phyloP scores from a whole-genome alignment of 2,329 filamentous ascomycete genomes.

The Colletotrichum noveboracense region DNA sequence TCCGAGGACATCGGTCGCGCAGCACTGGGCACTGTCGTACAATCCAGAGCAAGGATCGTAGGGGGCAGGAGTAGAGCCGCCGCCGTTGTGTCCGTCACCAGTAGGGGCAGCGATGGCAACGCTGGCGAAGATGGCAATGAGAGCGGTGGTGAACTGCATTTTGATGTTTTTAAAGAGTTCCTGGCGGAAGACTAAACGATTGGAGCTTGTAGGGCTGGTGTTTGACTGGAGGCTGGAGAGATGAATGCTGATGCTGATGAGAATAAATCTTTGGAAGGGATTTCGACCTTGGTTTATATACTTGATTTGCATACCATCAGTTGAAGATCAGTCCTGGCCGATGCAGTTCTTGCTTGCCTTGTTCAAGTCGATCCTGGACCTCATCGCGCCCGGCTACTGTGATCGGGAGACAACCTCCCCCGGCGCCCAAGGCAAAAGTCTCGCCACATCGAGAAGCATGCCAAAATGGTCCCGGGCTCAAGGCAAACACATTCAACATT shows the following conservation, averaged over 20 bases:
- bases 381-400: background rate
- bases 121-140: background rate
- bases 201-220: background rate
- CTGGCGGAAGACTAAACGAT: background rate
- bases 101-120: background rate
- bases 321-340: background rate
- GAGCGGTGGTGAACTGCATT: constrained; percentile 1
- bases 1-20: constrained; percentile 65
- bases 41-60: constrained; percentile 47
- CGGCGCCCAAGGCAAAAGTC: background rate
- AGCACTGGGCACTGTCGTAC: constrained; percentile 58
- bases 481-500: background rate
- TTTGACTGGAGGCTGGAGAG: background rate
- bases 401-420: background rate
- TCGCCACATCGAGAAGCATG: background rate
- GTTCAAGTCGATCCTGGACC: background rate
- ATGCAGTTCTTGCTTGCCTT: background rate
- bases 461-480: background rate
- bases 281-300: background rate
- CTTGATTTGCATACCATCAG: background rate
- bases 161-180: background rate
- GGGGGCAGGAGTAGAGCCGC: background rate
- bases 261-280: background rate
- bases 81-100: background rate
- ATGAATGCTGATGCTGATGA: background rate